These are phyloP conservation scores for Capsicum chinense DNA, from an alignment of 257 asterid genomes.

Conservation along the genomic window DNA sequence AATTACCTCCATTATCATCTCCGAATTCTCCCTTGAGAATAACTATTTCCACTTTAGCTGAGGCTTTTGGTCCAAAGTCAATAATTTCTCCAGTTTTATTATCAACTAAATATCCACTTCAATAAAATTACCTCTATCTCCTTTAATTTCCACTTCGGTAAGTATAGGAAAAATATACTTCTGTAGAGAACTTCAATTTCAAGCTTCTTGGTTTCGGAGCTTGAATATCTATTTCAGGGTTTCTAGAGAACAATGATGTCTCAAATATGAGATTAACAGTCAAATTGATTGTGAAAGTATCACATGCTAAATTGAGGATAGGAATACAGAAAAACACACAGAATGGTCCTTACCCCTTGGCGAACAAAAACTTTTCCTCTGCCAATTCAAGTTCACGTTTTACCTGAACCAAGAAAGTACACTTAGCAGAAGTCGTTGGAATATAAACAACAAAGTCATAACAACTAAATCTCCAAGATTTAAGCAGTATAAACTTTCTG, in stretches of 20 bases:
- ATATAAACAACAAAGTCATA: background rate
- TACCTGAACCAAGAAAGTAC: constrained; percentile 25
- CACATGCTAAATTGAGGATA: background rate
- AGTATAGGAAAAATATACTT: constrained; percentile 35
- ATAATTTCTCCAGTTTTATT: constrained; percentile 37
- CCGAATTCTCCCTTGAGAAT: constrained; percentile 43
- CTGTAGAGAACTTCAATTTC: constrained; percentile 45
- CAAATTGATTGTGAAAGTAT: background rate
- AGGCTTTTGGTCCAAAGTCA: constrained; percentile 47
- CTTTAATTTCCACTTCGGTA: constrained; percentile 51
- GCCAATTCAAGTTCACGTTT: constrained; percentile 33
- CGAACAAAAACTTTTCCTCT: background rate
- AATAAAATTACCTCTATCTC: constrained; percentile 35
- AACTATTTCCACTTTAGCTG: constrained; percentile 46
- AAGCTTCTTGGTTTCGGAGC: constrained; percentile 33
- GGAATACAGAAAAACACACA: background rate
- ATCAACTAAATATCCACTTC: constrained; percentile 46
- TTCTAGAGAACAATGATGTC: constrained; percentile 34
- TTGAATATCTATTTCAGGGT: constrained; percentile 26
- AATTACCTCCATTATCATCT: constrained; percentile 33
- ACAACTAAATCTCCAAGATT: background rate
- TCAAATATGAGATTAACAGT: constrained; percentile 13
- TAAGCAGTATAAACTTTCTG: background rate
- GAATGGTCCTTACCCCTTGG: constrained; percentile 33
- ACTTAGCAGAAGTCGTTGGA: background rate